These are phyloP conservation scores for Brassica balearica DNA, from an alignment of 441 rosid genomes.

Conservation along the genomic window DNA sequence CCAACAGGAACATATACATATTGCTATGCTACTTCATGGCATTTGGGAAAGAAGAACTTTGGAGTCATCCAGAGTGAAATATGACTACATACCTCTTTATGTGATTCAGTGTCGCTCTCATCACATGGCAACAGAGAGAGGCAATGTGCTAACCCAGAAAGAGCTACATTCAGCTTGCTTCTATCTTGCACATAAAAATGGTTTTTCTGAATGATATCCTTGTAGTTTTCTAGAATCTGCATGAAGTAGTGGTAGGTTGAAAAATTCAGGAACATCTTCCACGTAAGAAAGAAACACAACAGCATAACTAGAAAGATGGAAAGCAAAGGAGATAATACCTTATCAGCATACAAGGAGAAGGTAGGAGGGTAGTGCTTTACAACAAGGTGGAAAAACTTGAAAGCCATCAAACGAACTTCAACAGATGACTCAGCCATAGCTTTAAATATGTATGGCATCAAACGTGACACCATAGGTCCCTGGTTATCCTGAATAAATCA, in stretches of 20 bases:
- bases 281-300: not conserved
- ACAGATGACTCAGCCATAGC: conserved; percentile 81
- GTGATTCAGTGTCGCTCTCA: conserved; percentile 45
- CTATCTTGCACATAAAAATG: conserved; percentile 77
- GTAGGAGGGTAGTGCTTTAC: conserved; percentile 69
- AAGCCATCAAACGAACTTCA: conserved; percentile 93
- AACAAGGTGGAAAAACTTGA: conserved; percentile 74
- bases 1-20: conserved; percentile 6
- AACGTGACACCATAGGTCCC: conserved; percentile 66
- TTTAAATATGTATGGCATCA: conserved; percentile 82
- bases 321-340: conserved; percentile 48
- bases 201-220: conserved; percentile 66
- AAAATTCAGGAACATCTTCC: not conserved
- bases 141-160: conserved; percentile 77
- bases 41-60: conserved; percentile 26
- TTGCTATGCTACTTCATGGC: conserved; percentile 15
- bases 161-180: conserved; percentile 71
- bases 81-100: conserved; percentile 51
- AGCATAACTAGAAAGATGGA: not conserved
- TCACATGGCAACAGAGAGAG: conserved; percentile 68
- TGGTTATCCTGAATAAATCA: conserved; percentile 70
- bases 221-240: conserved; percentile 88
- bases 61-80: not conserved
- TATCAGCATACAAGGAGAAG: conserved; percentile 73
- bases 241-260: conserved; percentile 11